These are phyloP conservation scores for Orbilia blumenaviensis DNA, from an alignment of 2,329 filamentous ascomycete genomes.

Conservation along the genomic window DNA sequence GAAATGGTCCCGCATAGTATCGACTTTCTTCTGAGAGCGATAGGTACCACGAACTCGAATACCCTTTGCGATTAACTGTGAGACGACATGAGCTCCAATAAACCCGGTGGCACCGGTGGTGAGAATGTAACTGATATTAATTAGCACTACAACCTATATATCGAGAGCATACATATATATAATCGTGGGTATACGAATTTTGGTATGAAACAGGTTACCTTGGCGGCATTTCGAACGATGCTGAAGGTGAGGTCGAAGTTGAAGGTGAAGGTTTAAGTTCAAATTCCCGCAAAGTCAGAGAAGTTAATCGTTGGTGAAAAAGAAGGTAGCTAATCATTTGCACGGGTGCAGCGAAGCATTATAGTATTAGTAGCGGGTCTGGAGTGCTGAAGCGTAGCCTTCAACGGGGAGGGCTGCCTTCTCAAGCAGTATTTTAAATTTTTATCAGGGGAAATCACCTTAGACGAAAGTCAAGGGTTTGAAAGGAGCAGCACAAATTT, in stretches of 20 bases:
- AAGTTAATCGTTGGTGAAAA: neutral
- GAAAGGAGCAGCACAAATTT: no score
- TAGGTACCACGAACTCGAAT: constrained; percentile 31
- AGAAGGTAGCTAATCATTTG: neutral
- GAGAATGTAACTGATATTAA: constrained; percentile 21
- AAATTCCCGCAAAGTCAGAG: neutral
- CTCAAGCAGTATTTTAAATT: no score
- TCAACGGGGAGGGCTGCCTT: no score
- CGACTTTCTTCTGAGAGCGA: constrained; percentile 25
- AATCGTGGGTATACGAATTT: no score
- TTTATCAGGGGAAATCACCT: no score
- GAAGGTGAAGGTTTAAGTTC: neutral
- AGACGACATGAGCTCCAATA: constrained; percentile 36
- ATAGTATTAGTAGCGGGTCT: no score
- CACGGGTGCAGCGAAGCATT: neutral
- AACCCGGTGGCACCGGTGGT: constrained; percentile 41
- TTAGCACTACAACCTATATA: neutral
- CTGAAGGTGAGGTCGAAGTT: neutral
- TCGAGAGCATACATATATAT: no score
- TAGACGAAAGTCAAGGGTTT: no score
- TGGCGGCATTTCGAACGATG: constrained; percentile 13
- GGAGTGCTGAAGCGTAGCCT: no score
- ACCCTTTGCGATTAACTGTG: constrained; percentile 5
- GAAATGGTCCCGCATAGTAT: constrained; percentile 11
- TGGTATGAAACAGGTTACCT: neutral